phyloP scores from a whole-genome alignment of 2,329 filamentous ascomycete genomes.

The Simplicillium sp. region DNA sequence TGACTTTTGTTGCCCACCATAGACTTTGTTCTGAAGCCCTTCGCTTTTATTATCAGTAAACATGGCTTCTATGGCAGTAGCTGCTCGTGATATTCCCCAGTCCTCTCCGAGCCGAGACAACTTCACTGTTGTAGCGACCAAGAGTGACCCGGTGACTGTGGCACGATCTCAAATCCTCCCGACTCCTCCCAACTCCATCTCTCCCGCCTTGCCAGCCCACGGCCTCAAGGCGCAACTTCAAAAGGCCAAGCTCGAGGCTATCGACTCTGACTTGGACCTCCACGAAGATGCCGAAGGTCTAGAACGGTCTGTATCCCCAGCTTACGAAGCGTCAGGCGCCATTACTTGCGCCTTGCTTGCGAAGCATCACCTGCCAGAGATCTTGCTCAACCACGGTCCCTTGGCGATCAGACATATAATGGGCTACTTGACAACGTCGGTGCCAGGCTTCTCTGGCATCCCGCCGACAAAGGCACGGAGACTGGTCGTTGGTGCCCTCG shows the following conservation, averaged over 20 bases:
- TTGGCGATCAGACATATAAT: constrained; percentile 93
- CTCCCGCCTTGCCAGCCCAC: constrained; percentile 74
- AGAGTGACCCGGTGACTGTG: constrained; percentile 50
- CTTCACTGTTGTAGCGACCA: constrained; percentile 64
- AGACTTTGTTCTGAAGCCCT: constrained; percentile 33
- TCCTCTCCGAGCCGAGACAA: constrained; percentile 55
- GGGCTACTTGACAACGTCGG: constrained; percentile 84
- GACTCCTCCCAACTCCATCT: constrained; percentile 93
- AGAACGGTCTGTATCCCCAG: constrained; percentile 32
- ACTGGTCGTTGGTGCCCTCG: constrained; percentile 84
- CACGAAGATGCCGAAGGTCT: constrained; percentile 43
- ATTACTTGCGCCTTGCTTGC: constrained; percentile 83
- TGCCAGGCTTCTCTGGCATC: constrained; percentile 86
- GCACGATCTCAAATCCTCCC: constrained; percentile 59
- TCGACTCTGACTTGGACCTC: constrained; percentile 84
- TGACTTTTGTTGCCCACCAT: constrained; percentile 10
- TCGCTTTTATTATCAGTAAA: constrained; percentile 27
- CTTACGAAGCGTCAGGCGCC: constrained; percentile 63
- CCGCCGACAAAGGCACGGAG: constrained; percentile 83
- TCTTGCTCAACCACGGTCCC: constrained; percentile 81
- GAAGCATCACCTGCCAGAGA: constrained; percentile 81
- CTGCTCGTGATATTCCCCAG: constrained; percentile 59
- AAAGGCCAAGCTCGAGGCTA: constrained; percentile 48
- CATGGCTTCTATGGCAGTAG: constrained; percentile 58
- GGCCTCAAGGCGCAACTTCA: constrained; percentile 62